These are phyloP conservation scores for Poronia punctata DNA, from an alignment of 495 filamentous ascomycete genomes.

Conservation along the genomic window DNA sequence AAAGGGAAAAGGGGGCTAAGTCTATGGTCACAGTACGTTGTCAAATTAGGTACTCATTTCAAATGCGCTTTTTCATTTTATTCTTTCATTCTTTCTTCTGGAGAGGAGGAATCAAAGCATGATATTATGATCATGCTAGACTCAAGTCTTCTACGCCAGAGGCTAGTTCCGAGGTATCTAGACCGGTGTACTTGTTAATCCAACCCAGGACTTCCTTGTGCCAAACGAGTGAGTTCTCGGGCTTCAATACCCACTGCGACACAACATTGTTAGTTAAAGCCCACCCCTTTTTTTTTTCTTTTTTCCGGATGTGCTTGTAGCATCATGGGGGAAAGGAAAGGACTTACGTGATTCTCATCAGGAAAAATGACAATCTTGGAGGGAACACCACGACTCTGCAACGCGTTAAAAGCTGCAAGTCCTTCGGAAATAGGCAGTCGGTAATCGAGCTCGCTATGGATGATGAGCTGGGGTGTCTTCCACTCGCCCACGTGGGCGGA, in stretches of 20 bases:
- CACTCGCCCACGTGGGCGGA: slow-evolving; percentile 57
- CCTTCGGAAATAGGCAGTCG: slow-evolving; percentile 78
- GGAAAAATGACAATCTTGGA: slow-evolving; percentile 78
- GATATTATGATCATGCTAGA: slow-evolving; percentile 4
- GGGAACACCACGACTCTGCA: slow-evolving; percentile 66
- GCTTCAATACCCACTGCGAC: slow-evolving; percentile 78
- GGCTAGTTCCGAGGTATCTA: slow-evolving; percentile 26
- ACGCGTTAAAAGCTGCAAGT: slow-evolving; percentile 77
- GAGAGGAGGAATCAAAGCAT: too few relatives aligned
- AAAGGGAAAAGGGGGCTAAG: too few relatives aligned
- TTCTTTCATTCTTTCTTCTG: background rate
- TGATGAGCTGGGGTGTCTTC: slow-evolving; percentile 81
- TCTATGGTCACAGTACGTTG: too few relatives aligned
- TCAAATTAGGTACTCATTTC: too few relatives aligned
- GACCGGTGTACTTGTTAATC: slow-evolving; percentile 76
- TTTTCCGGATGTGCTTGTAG: background rate
- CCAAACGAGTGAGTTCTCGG: slow-evolving; percentile 87
- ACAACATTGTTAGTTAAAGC: slow-evolving; percentile 13
- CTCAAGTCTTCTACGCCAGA: slow-evolving; percentile 9
- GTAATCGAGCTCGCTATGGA: slow-evolving; percentile 91
- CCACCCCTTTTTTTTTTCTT: background rate
- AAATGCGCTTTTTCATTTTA: too few relatives aligned
- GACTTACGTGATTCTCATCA: slow-evolving; percentile 60
- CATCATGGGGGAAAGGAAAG: background rate
- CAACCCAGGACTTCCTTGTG: slow-evolving; percentile 81